Evolutionary conservation across 345 rosid genomes (phyloP).

Genomic region (Psidium friedrichsthalianum): DNA sequence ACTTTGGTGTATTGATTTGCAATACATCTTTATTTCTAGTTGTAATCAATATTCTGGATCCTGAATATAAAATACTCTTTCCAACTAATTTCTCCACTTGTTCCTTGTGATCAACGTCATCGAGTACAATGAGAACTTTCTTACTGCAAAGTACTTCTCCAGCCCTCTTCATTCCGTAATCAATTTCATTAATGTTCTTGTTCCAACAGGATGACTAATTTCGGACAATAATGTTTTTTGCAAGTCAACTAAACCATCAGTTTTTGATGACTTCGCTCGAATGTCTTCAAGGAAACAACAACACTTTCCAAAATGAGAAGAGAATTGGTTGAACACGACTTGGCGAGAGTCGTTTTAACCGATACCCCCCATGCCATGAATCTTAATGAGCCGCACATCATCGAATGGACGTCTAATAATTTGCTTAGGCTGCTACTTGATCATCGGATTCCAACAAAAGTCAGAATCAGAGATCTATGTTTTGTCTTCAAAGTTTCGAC

Average conservation of each 20-base stretch:
- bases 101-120: background rate
- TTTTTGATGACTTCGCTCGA: background rate
- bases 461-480: background rate
- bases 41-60: background rate
- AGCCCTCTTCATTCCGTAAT: background rate
- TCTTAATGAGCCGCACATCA: background rate
- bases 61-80: background rate
- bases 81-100: background rate
- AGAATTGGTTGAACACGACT: background rate
- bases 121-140: background rate
- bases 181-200: background rate
- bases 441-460: background rate
- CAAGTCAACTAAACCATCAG: background rate
- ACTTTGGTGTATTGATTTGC: no score
- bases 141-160: background rate
- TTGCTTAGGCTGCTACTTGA: background rate
- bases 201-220: rapidly evolving
- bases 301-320: background rate
- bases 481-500: background rate
- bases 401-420: background rate
- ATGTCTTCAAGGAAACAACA: background rate
- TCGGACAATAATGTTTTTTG: background rate
- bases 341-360: background rate
- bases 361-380: background rate
- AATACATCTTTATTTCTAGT: background rate